phyloP scores from a whole-genome alignment of 139 green algal species.

The Astrephomene gubernaculifera region DNA sequence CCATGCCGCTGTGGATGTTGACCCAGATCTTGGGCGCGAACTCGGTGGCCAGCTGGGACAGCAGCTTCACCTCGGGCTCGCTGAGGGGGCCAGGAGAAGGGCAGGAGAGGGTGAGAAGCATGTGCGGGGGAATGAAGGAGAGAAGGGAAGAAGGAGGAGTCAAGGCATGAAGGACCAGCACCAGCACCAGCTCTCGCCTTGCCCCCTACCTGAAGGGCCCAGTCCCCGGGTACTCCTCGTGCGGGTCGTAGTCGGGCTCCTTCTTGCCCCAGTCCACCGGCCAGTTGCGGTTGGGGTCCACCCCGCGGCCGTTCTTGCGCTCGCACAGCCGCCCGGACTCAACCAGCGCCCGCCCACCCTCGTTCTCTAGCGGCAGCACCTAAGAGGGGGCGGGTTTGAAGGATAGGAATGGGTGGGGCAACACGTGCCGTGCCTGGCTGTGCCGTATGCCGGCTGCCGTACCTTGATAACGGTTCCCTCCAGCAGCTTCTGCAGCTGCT shows the following conservation, averaged over 20 bases:
- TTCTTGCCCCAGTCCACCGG: conserved; percentile 95
- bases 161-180: neutral
- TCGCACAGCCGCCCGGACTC: conserved; percentile 92
- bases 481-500: conserved; percentile 55
- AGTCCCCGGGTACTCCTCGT: conserved; percentile 92
- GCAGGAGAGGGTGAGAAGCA: neutral
- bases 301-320: conserved; percentile 96
- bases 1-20: conserved; percentile 97
- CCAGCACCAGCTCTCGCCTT: neutral
- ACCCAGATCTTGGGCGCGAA: conserved; percentile 94
- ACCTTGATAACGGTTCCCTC: conserved; percentile 72
- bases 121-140: neutral
- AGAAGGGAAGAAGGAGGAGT: too few relatives aligned
- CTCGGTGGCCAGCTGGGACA: conserved; percentile 68
- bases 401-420: too few relatives aligned
- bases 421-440: too few relatives aligned
- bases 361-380: conserved; percentile 97
- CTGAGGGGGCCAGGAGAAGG: conserved; percentile 46
- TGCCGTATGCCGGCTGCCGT: too few relatives aligned
- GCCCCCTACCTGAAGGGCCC: conserved; percentile 73
- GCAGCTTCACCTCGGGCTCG: conserved; percentile 90
- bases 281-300: conserved; percentile 98
- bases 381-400: too few relatives aligned
- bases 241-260: conserved; percentile 92
- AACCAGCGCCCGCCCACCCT: conserved; percentile 81